Evolutionary conservation across 805 yeast species (phyloP).

Genomic region (Ogataea paraovalis): DNA sequence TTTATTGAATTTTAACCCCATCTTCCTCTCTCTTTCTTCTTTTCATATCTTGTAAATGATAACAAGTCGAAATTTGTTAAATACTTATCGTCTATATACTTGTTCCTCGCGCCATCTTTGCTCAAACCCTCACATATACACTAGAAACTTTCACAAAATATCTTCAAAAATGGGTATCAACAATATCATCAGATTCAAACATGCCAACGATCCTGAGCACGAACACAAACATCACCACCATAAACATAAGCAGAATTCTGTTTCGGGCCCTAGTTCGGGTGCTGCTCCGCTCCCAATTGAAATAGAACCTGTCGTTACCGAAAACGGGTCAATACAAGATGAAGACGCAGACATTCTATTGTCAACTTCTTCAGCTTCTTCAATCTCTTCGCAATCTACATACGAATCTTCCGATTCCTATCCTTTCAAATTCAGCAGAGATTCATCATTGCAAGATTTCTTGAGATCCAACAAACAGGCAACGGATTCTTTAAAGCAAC

Average conservation of each 20-base stretch:
- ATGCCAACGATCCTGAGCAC: slow-evolving; percentile 14
- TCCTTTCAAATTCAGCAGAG: slow-evolving; percentile 44
- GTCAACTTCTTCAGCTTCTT: not conserved
- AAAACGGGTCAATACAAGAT: not conserved
- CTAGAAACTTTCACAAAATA: slow-evolving; percentile 5
- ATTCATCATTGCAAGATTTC: slow-evolving; percentile 46
- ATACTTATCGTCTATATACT: not conserved
- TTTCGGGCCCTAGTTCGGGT: not conserved
- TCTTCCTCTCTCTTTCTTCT: not conserved
- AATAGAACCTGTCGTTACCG: not conserved
- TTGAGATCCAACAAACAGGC: slow-evolving; percentile 43
- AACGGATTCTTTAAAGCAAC: slow-evolving; percentile 42
- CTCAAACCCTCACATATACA: not conserved
- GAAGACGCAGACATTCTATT: not conserved
- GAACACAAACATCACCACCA: slow-evolving; percentile 10
- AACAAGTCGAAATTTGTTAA: not conserved
- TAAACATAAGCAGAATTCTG: not conserved
- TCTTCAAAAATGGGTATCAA: slow-evolving; percentile 22
- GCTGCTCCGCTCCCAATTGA: slow-evolving; percentile 1
- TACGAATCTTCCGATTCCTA: slow-evolving; percentile 9
- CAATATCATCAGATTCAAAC: slow-evolving; percentile 24
- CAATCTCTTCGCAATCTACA: slow-evolving; percentile 6
- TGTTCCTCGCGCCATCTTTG: not conserved
- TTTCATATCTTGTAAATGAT: not conserved
- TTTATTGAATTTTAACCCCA: not conserved